phyloP scores from a whole-genome alignment of 148 eudicot genomes.

The Arctostaphylos glauca region DNA sequence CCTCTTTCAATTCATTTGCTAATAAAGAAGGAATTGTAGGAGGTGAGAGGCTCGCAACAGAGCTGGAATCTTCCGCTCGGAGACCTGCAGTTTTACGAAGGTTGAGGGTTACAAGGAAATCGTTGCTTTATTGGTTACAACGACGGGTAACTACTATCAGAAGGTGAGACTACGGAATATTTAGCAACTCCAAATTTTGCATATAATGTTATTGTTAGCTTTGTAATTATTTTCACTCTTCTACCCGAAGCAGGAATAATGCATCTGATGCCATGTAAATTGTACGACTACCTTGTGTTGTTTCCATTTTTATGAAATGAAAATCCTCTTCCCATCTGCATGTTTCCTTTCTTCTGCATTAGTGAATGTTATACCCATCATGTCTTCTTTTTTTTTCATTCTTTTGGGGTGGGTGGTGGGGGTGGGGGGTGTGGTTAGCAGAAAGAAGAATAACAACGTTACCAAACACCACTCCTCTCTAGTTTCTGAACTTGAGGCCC shows the following conservation, averaged over 20 bases:
- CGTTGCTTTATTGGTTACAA: slow-evolving; percentile 61
- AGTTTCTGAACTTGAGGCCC: too few relatives aligned
- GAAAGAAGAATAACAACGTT: too few relatives aligned
- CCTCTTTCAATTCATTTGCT: slow-evolving; percentile 17
- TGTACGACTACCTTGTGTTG: not conserved
- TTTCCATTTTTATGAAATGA: not conserved
- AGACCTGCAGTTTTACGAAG: slow-evolving; percentile 67
- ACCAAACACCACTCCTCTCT: too few relatives aligned
- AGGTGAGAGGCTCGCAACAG: slow-evolving; percentile 11
- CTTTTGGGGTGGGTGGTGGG: too few relatives aligned
- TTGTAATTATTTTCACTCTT: not conserved
- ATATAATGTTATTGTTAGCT: slow-evolving; percentile 1
- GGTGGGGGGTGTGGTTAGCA: too few relatives aligned
- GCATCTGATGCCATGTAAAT: slow-evolving; percentile 7
- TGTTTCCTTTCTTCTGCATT: not conserved
- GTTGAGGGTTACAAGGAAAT: slow-evolving; percentile 58
- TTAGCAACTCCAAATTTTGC: not conserved
- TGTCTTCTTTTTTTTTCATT: too few relatives aligned
- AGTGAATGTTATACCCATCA: not conserved
- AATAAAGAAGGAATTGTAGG: slow-evolving; percentile 13
- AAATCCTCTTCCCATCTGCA: not conserved
- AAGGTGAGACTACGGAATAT: slow-evolving; percentile 3
- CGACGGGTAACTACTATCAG: slow-evolving; percentile 27
- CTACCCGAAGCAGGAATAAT: not conserved
- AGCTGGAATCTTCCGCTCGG: slow-evolving; percentile 40